Conservation (phyloP, 768 basidiomycete species). For the Phanerochaete carnosa region DNA sequence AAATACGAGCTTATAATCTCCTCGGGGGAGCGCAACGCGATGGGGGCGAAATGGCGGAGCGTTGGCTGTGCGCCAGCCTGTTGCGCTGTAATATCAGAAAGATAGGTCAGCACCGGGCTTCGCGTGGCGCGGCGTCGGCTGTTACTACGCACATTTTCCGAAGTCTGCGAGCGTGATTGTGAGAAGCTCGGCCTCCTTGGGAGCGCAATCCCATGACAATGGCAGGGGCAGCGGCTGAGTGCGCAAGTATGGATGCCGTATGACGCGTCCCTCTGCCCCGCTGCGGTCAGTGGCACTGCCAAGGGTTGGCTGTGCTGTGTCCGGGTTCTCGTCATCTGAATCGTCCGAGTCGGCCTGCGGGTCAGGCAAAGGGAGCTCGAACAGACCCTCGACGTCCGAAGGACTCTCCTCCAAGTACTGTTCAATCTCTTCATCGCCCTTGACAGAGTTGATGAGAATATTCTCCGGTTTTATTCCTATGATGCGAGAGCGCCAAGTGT, state of each 20-base stretch:
- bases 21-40: conserved; percentile 28
- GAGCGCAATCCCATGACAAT: conserved; percentile 12
- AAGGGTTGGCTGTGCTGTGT: background rate
- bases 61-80: conserved; percentile 20
- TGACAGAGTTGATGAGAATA: conserved; percentile 19
- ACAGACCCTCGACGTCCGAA: conserved; percentile 3
- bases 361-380: background rate
- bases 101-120: background rate
- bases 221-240: conserved; percentile 19
- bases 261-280: background rate
- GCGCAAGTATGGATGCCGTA: conserved; percentile 8
- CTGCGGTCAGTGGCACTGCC: background rate
- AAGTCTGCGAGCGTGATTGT: conserved; percentile 14
- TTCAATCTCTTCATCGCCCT: conserved; percentile 7
- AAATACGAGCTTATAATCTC: conserved; percentile 23
- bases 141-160: conserved; percentile 17
- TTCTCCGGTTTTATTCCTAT: conserved; percentile 27
- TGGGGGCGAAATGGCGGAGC: conserved; percentile 8
- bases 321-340: background rate
- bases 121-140: background rate
- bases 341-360: background rate
- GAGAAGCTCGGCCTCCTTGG: conserved; percentile 15
- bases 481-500: background rate
- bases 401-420: conserved; percentile 6
- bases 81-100: conserved; percentile 16